Percentiles rank a stretch among this genome's conserved stretches.
phyloP scores from a whole-genome alignment of 306 rosid species.

The Trichosanthes cucumerina region DNA sequence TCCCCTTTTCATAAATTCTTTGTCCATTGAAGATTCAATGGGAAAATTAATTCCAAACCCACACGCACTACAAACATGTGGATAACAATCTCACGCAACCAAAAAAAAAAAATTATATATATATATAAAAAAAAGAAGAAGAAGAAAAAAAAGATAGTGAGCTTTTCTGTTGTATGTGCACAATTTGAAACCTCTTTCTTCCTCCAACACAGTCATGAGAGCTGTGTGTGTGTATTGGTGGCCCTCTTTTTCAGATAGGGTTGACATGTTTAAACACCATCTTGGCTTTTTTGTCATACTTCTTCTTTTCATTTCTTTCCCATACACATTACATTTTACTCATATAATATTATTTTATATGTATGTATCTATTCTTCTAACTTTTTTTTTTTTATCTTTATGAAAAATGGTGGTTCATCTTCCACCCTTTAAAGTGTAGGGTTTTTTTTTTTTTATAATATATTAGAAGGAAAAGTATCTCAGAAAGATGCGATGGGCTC shows the following conservation, averaged over 20 bases:
- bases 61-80: conserved; percentile 16
- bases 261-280: not conserved
- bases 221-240: not conserved
- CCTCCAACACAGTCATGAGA: not conserved
- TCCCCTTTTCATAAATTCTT: not conserved
- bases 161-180: conserved; percentile 10
- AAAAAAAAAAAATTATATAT: not conserved
- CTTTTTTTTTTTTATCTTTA: no score
- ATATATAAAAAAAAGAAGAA: not conserved
- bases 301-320: not conserved
- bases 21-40: not conserved
- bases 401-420: not conserved
- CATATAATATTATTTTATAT: no score
- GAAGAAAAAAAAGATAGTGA: conserved; percentile 1
- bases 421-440: no score
- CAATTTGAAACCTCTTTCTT: not conserved
- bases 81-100: conserved; percentile 15
- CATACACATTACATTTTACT: not conserved
- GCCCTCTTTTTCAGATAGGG: not conserved
- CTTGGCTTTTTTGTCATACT: not conserved
- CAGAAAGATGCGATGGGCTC: no score
- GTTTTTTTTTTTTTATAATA: no score
- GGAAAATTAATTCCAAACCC: conserved; percentile 3
- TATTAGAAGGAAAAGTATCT: no score
- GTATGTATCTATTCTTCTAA: no score